Percentiles rank a stretch among this genome's conserved stretches.
Conservation (phyloP, 179 eudicot genomes). For the Monotropa hypopitys region DNA sequence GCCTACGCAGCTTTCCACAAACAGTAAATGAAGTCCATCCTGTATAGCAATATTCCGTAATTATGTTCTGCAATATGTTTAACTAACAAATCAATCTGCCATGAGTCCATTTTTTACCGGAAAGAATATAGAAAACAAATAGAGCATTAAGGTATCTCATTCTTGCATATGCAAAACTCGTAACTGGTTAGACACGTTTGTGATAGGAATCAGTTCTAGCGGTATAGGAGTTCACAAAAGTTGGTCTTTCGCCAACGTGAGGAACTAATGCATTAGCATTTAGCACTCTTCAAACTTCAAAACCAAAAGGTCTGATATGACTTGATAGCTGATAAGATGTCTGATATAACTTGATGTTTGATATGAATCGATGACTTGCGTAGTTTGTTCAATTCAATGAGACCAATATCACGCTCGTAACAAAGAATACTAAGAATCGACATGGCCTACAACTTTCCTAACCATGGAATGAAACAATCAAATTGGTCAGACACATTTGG, state of each 20-base stretch:
- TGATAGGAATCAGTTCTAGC: background rate
- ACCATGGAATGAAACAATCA: background rate
- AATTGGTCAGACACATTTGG: too few species aligned
- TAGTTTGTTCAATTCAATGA: background rate
- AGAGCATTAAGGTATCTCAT: background rate
- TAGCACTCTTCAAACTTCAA: background rate
- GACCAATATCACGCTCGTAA: background rate
- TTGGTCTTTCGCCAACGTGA: background rate
- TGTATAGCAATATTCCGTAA: conserved; percentile 16
- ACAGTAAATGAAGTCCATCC: conserved; percentile 99
- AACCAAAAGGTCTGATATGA: background rate
- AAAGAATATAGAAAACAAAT: background rate
- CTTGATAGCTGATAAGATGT: too few species aligned
- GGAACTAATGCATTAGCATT: too few species aligned
- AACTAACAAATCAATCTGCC: background rate
- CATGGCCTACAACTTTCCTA: background rate
- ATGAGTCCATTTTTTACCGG: background rate
- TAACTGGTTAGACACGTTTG: background rate
- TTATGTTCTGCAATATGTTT: background rate
- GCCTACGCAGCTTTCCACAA: conserved; percentile 88
- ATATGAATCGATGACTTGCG: background rate
- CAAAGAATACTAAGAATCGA: background rate
- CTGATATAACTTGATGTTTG: background rate
- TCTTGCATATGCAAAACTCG: background rate
- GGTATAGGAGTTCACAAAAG: background rate